Conservation (phyloP, 78 protist genomes). For the Blattamonas nauphoetae region DNA sequence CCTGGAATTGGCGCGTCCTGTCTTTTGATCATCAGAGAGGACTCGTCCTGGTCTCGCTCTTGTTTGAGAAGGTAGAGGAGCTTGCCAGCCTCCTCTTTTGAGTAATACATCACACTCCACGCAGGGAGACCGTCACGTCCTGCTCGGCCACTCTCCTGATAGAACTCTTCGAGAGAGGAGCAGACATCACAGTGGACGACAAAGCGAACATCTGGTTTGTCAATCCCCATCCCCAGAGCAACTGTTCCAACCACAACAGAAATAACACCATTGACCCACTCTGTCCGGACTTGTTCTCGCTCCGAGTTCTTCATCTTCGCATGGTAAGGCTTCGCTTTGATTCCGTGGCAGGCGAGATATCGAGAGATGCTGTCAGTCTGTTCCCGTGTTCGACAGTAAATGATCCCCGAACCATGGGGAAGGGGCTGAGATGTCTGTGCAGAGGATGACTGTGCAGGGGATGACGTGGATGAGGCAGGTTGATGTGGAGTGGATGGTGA, state of each 20-base stretch:
- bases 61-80: neutral
- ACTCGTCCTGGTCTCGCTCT: neutral
- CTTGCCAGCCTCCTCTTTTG: neutral
- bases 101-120: neutral
- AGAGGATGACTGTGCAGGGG: too few relatives aligned
- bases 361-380: neutral
- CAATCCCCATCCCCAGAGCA: slow-evolving; percentile 42
- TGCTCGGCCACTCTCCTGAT: slow-evolving; percentile 36
- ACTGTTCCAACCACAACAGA: slow-evolving; percentile 32
- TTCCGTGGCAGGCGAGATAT: neutral
- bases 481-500: too few relatives aligned
- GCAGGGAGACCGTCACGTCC: slow-evolving; percentile 27
- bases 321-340: neutral
- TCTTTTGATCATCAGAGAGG: neutral
- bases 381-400: neutral
- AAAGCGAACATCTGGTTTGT: slow-evolving; percentile 9
- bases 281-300: neutral
- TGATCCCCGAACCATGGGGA: neutral
- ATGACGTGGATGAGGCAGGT: too few relatives aligned
- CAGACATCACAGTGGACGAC: neutral
- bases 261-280: neutral
- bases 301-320: neutral
- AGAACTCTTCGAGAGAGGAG: neutral
- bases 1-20: neutral
- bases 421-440: too few relatives aligned